Evolutionary conservation across 257 asterid genomes (phyloP), one percentile per base, ranked within the genome.

Genomic region (Salvia miltiorrhiza): DNA sequence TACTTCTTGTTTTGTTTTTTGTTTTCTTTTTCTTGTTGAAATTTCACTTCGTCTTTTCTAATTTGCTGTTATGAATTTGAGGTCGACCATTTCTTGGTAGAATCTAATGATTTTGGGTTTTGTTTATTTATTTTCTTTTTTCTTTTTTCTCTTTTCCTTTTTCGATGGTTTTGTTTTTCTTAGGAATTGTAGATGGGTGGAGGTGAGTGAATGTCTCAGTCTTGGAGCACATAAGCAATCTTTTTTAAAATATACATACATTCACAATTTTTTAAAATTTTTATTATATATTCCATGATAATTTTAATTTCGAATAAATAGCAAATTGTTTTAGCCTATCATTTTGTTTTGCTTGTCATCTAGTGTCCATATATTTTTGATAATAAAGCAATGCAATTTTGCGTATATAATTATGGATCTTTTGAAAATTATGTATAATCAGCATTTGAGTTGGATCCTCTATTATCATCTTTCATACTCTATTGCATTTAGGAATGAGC

Each of bases 1-100:
- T 56, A 12, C 63, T 73, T 30, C 17, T 37, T 65, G 48, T 7
- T 60, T 24, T 21, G 12, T 39, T 37, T 28, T 21, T 35, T 47
- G 13, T 30, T 65, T 60, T 48, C 24, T 9, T 73, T 73, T 56
- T 73, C 23, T 47, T 47, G 20, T 55, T 41, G 48, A 26, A 39
- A 33, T 33, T 37, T 64, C 19, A 7, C 24, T 41, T 65, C 50
- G 0, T 32, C 28, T 65, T 30, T 40, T 59, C 17, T 55, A 50
- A 44, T 43, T 48, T 41, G 72, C 45, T 70, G 52, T 40, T 65
- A 78, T 49, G 76, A 80, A 56, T 78, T 72, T 75, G 76, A 45
- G 77, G 77, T 76, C 77, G 69, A 80, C 78, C 82, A 77, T 59
- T 73, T 70, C 58, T 77, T 62, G 74, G 80, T 71, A 67, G 68